Evolutionary conservation across 768 basidiomycete species (phyloP).

Genomic region (Mycena polygramma): DNA sequence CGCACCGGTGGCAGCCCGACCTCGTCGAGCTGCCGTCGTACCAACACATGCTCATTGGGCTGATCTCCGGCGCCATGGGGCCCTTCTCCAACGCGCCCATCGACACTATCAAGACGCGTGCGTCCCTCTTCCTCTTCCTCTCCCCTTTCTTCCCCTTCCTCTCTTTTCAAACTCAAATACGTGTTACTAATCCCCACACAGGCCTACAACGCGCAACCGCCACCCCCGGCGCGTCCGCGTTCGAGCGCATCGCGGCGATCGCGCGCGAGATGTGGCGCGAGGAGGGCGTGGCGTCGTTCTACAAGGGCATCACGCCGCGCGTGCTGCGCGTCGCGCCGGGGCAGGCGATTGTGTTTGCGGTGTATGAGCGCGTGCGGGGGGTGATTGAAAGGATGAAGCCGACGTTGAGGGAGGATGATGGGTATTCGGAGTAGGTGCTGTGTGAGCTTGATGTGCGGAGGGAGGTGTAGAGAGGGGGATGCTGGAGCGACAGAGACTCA

Average conservation of each 20-base stretch:
- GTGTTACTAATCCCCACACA: slow-evolving; percentile 40
- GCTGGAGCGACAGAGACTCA: neutral
- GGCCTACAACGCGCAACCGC: slow-evolving; percentile 90
- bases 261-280: slow-evolving; percentile 93
- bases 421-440: slow-evolving; percentile 76
- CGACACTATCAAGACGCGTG: slow-evolving; percentile 95
- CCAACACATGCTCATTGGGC: slow-evolving; percentile 95
- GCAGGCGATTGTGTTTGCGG: slow-evolving; percentile 96
- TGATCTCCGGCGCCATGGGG: slow-evolving; percentile 97
- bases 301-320: slow-evolving; percentile 98
- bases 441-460: too few relatives aligned
- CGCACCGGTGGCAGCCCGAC: slow-evolving; percentile 83
- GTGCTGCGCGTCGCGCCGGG: slow-evolving; percentile 97
- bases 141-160: neutral
- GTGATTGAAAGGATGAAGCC: slow-evolving; percentile 78
- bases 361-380: slow-evolving; percentile 90
- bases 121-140: slow-evolving; percentile 44
- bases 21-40: slow-evolving; percentile 87
- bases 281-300: slow-evolving; percentile 92
- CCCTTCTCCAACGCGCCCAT: slow-evolving; percentile 98
- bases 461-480: neutral
- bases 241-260: slow-evolving; percentile 84
- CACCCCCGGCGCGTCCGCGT: slow-evolving; percentile 78
- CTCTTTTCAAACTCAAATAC: neutral
- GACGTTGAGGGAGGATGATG: slow-evolving; percentile 67